A percentile compares a stretch with the other conserved stretches of the same genome.
Conservation (phyloP, 805 yeast genomes). For the Blastobotrys attinorum region DNA sequence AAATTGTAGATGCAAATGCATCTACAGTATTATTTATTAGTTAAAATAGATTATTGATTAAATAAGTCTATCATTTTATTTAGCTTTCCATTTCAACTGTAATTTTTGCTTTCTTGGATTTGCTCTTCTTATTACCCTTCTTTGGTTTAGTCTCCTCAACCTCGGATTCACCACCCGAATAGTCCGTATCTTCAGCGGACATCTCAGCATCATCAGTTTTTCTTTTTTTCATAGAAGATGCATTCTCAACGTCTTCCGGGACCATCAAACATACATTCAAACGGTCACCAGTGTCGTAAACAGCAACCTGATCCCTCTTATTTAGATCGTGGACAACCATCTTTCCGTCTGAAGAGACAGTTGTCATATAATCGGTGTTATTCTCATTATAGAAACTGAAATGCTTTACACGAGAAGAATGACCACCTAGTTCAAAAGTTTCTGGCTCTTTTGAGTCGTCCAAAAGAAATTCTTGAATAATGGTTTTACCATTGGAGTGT, state of each 20-base stretch:
- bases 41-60: not conserved
- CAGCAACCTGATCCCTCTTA: conserved; percentile 72
- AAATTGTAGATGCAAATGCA: too few relatives aligned
- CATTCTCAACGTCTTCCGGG: conserved; percentile 70
- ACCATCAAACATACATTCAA: conserved; percentile 71
- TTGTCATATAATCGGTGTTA: conserved; percentile 49
- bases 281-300: conserved; percentile 85
- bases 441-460: conserved; percentile 13
- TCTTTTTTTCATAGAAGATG: conserved; percentile 58
- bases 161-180: conserved; percentile 24
- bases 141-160: conserved; percentile 11
- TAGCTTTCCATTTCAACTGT: conserved; percentile 10
- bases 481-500: conserved; percentile 61
- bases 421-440: conserved; percentile 63
- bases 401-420: conserved; percentile 78
- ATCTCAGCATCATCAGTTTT: conserved; percentile 64
- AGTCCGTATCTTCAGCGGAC: conserved; percentile 49
- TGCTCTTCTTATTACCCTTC: conserved; percentile 7
- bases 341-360: conserved; percentile 89
- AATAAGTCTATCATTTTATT: not conserved
- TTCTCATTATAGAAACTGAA: conserved; percentile 39
- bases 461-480: conserved; percentile 16
- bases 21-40: too few relatives aligned
- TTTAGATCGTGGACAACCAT: conserved; percentile 83
- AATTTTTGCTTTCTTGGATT: conserved; percentile 21